Base-by-base conservation (phyloP, 495 filamentous ascomycete genomes). In the Penicillium lividum region DNA sequence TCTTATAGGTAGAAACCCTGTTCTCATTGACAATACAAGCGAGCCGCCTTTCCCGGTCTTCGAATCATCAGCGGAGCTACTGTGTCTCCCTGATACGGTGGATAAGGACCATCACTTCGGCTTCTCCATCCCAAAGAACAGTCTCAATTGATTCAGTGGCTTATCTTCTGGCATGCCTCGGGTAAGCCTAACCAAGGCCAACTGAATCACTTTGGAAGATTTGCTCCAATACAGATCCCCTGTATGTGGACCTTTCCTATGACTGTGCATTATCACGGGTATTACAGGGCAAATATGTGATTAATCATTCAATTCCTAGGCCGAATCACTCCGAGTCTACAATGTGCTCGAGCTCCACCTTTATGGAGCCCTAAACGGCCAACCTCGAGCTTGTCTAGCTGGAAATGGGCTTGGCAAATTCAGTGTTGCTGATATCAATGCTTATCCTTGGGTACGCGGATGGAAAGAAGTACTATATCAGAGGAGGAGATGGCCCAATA, bases 91-190 rank as follows among this genome's bases (percentile, higher is more conserved):
- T 9, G 33, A 36, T 1, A 36, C 1, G 33, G 9, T 36, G 7
- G 33, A 36, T 8, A 36, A 36, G 8, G 9, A 36, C 1, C 6
- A 36, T 11, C 33, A 36, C 33, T 36, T 36, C 33, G 13, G 33
- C 33, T 36, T 36, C 13, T 36, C 9, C 4, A 73, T 49, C 57
- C 61, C 25, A 49, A 69, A 5, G 69, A 73, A 50, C 59, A 66
- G 29, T 70, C 58, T 49, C 57, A 71, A 30, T 52, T 57, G 6
- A 47, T 70, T 38, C 62, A 66, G 46, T 66, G 63, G 63, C 55
- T 73, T 4, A 71, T 74, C 63, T 73, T 74, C 55, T 74, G 71
- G 71, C 71, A 74, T 60, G 71, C 70, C 5, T 63, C 60, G n/a
- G 67, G 62, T 18, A 66, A 69, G 7, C 70, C 68, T 3, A 72